phyloP scores from a whole-genome alignment of 805 yeast genomes.

The Metschnikowia matae region DNA sequence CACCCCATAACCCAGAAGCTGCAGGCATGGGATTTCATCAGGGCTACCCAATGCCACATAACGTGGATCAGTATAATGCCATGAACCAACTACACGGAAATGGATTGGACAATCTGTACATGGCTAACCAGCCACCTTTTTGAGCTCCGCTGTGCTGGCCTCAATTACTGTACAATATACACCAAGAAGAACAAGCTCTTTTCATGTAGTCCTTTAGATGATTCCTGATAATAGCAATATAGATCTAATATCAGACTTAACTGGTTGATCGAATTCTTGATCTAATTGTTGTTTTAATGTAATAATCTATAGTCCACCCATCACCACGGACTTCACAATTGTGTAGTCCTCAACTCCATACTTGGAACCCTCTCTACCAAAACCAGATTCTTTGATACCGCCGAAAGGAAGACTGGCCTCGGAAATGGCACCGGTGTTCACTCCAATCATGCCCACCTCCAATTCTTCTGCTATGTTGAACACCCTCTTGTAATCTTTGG shows the following conservation, averaged over 20 bases:
- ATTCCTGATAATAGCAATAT: too few species aligned
- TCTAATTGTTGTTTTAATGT: not conserved
- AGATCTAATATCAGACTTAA: too few species aligned
- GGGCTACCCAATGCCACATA: not conserved
- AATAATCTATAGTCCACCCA: constrained; percentile 8
- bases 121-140: constrained; percentile 3
- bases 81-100: constrained; percentile 2
- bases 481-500: constrained; percentile 50
- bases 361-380: constrained; percentile 76
- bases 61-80: constrained; percentile 3
- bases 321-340: constrained; percentile 58
- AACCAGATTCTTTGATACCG: constrained; percentile 74
- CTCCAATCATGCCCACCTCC: constrained; percentile 79
- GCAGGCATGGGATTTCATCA: not conserved
- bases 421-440: constrained; percentile 69
- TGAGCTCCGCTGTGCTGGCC: not conserved
- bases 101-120: constrained; percentile 1
- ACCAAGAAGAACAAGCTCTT: not conserved
- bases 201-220: not conserved
- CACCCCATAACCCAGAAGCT: constrained; percentile 1
- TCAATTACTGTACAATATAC: constrained; percentile 1
- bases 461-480: constrained; percentile 62
- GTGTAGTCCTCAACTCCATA: constrained; percentile 74
- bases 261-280: too few species aligned
- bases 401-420: constrained; percentile 72